Base-by-base conservation (phyloP, 2,329 filamentous ascomycete species). In the Pestalotiopsis sp. region DNA sequence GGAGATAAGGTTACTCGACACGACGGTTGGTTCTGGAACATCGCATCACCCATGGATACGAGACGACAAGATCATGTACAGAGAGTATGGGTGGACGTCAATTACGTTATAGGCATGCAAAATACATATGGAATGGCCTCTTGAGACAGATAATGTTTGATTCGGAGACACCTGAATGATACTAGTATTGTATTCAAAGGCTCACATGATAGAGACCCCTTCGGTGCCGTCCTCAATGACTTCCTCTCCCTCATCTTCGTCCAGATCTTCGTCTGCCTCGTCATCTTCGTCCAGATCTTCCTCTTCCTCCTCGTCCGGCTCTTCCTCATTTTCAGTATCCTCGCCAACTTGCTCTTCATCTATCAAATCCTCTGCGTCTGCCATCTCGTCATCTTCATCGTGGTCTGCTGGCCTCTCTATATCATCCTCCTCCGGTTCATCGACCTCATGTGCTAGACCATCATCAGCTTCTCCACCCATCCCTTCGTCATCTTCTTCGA, bases 381-480 rank as follows among this genome's bases (percentile, higher is more conserved):
- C 39, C 17, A 13, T 31, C 17, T 64, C 38, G 5, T 13, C 62
- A 36, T 52, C 62, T 36, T 45, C 38, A 12, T 45, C 62, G 17
- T 64, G 38, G 23, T 64, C 39, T 20, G 13, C 73, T 1, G 71
- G 72, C 11, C 71, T 72, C 1, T 69, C 72, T 6, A 72, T 66
- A 2, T 70, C 71, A 12, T 71, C 68, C n/a, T 69, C 68, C 31
- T 68, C 72, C 20, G 68, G 68, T 14, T 65, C 69, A 23, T 72
- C 72, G n/a, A 63, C 68, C 17, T 62, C 69, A 25, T 72, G 71
- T 12, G 57, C 69, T 4, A 77, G 70, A 11, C 69, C 70, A 4
- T 70, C 72, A 25, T 68, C 68, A 4, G 67, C 68, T 23, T 63
- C 70, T 3, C 66, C 70, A 23, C 31, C 66, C 17, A 67, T 56